Conservation (phyloP, 306 rosid genomes). For the Prunus armeniaca region DNA sequence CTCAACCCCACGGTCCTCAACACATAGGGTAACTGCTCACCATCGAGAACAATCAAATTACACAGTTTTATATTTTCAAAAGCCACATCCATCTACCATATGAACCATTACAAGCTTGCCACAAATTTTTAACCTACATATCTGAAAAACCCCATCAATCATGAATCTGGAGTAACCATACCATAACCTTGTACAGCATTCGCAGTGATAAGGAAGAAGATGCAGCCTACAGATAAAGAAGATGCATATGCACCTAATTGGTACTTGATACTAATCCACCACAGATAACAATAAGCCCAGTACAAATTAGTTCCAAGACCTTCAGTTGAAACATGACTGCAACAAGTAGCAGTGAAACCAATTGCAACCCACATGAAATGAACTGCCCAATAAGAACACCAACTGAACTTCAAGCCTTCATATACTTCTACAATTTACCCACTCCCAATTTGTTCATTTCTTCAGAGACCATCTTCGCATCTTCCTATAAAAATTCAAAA, state of each 20-base stretch:
- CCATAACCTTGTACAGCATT: constrained; percentile 19
- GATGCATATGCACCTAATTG: constrained; percentile 15
- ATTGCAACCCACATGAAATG: constrained; percentile 7
- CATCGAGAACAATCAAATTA: constrained; percentile 12
- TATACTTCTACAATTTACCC: background rate
- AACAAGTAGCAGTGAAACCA: constrained; percentile 20
- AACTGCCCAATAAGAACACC: constrained; percentile 9
- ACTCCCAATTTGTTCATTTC: constrained; percentile 7
- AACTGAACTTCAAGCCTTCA: constrained; percentile 16
- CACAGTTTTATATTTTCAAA: constrained; percentile 21
- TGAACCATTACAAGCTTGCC: constrained; percentile 17
- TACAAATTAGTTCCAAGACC: constrained; percentile 2
- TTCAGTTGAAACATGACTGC: constrained; percentile 24
- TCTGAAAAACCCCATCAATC: constrained; percentile 17
- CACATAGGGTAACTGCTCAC: constrained; percentile 3
- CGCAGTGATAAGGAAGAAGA: constrained; percentile 14
- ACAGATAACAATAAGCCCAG: constrained; percentile 8
- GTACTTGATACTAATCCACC: constrained; percentile 18
- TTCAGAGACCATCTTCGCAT: constrained; percentile 4
- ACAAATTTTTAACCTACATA: constrained; percentile 16
- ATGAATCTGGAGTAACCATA: constrained; percentile 24
- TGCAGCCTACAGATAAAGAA: constrained; percentile 30
- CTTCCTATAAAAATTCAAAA: constrained; percentile 3
- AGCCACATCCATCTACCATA: constrained; percentile 30
- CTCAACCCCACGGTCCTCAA: constrained; percentile 22